Evolutionary conservation across 257 asterid genomes (phyloP).

Genomic region (Fraxinus americana): DNA sequence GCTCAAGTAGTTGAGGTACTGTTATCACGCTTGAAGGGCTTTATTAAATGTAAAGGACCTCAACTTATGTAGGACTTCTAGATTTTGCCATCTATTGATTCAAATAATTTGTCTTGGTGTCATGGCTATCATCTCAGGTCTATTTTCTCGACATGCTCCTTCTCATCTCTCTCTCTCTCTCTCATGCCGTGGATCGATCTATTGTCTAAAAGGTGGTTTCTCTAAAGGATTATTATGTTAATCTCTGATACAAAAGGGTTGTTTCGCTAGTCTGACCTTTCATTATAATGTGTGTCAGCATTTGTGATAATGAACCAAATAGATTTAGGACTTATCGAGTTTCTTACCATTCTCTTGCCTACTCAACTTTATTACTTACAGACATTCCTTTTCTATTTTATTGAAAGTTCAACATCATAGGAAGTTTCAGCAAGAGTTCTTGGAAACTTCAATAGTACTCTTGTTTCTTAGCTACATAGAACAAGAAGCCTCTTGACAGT

Average conservation of each 20-base stretch:
- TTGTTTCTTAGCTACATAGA: background rate
- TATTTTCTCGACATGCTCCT: background rate
- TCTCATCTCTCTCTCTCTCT: background rate
- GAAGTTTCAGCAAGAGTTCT: background rate
- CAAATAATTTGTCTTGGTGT: too few relatives aligned
- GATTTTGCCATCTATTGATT: background rate
- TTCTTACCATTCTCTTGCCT: background rate
- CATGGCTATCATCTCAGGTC: background rate
- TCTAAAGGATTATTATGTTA: too few relatives aligned
- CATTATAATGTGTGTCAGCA: background rate
- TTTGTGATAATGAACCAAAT: background rate
- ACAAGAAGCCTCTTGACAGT: background rate
- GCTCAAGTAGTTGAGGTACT: background rate
- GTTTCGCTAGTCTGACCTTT: too few relatives aligned
- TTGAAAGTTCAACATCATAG: constrained; percentile 3
- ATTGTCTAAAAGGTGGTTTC: too few relatives aligned
- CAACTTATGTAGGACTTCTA: background rate
- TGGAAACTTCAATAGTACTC: constrained; percentile 2
- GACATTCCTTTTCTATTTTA: background rate
- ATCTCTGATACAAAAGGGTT: too few relatives aligned
- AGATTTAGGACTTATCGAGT: background rate
- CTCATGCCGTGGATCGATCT: too few relatives aligned
- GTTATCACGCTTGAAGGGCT: background rate
- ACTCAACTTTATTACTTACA: constrained; percentile 13
- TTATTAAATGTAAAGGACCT: background rate